Evolutionary conservation across 306 rosid species (phyloP).

Genomic region (Vicia sativa): DNA sequence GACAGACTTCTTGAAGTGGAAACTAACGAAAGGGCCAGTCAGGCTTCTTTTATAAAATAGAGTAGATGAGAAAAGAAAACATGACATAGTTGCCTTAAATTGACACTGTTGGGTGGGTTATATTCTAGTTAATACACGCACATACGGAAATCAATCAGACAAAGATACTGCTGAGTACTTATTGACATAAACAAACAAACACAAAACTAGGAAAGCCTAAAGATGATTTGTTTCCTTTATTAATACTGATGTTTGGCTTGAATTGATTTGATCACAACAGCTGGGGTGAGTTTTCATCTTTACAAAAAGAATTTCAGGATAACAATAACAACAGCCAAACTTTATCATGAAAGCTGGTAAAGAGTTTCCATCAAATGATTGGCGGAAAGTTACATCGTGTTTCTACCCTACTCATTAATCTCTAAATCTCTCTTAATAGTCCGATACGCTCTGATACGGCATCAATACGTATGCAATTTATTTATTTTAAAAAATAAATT

Average conservation of each 20-base stretch:
- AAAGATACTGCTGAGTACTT: not conserved
- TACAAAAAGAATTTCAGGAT: constrained; percentile 2
- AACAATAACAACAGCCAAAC: not conserved
- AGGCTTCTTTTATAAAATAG: not conserved
- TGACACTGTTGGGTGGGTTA: not conserved
- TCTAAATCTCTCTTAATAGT: too few relatives aligned
- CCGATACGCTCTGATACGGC: too few relatives aligned
- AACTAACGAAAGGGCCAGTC: not conserved
- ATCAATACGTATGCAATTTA: too few relatives aligned
- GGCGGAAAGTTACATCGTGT: too few relatives aligned
- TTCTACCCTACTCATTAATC: too few relatives aligned
- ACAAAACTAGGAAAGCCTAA: not conserved
- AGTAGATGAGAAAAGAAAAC: not conserved
- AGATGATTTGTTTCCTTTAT: not conserved
- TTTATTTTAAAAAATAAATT: too few relatives aligned
- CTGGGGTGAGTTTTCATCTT: constrained; percentile 25
- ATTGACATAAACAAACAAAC: not conserved
- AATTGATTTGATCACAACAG: constrained; percentile 21
- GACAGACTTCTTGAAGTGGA: not conserved
- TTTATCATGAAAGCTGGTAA: too few relatives aligned
- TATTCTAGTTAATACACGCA: not conserved
- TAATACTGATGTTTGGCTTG: constrained; percentile 1
- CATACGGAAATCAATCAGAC: not conserved
- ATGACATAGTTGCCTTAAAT: not conserved
- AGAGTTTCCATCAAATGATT: too few relatives aligned